Percentiles rank a stretch among this genome's conserved stretches.
Evolutionary conservation across 495 filamentous ascomycete genomes (phyloP).

Genomic region (Cryomyces minteri): DNA sequence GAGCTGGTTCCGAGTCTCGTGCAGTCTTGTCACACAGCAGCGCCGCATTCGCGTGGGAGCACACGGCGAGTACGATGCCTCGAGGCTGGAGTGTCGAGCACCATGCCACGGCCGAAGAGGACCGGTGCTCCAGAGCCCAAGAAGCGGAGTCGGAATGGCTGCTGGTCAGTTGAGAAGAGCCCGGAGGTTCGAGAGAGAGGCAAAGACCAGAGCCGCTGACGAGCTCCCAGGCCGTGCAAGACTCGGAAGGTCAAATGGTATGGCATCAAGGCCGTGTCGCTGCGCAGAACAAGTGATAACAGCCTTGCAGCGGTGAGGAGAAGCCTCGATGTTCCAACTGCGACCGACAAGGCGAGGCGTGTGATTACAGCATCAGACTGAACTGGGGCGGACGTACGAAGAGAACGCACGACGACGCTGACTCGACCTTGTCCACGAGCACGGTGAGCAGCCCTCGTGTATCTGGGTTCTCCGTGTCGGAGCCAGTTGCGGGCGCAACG

Average conservation of each 20-base stretch:
- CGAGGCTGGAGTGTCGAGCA: too few relatives aligned
- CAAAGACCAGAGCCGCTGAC: too few relatives aligned
- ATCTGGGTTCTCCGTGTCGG: constrained; percentile 3
- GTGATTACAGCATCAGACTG: constrained; percentile 72
- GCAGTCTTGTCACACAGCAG: too few relatives aligned
- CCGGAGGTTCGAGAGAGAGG: too few relatives aligned
- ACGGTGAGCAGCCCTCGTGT: background rate
- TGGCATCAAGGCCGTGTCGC: constrained; percentile 1
- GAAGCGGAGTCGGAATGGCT: constrained; percentile 63
- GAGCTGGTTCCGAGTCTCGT: too few relatives aligned
- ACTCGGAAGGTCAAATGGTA: constrained; percentile 73
- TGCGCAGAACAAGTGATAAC: constrained; percentile 4
- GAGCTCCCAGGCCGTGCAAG: constrained; percentile 52
- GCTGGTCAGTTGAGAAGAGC: constrained; percentile 39
- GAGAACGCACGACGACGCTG: constrained; percentile 20
- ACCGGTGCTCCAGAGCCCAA: constrained; percentile 23
- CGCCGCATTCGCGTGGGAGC: too few relatives aligned
- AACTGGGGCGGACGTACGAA: constrained; percentile 63
- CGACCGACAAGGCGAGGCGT: constrained; percentile 52
- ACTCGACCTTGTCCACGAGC: background rate
- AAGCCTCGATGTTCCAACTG: constrained; percentile 66
- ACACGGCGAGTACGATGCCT: too few relatives aligned
- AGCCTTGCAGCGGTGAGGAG: constrained; percentile 42
- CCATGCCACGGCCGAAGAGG: constrained; percentile 24
- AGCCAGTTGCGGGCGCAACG: constrained; percentile 11